Evolutionary conservation across 495 filamentous ascomycete genomes (phyloP), one percentile per base, ranked within the genome.

Genomic region (Daldinia concentrica): DNA sequence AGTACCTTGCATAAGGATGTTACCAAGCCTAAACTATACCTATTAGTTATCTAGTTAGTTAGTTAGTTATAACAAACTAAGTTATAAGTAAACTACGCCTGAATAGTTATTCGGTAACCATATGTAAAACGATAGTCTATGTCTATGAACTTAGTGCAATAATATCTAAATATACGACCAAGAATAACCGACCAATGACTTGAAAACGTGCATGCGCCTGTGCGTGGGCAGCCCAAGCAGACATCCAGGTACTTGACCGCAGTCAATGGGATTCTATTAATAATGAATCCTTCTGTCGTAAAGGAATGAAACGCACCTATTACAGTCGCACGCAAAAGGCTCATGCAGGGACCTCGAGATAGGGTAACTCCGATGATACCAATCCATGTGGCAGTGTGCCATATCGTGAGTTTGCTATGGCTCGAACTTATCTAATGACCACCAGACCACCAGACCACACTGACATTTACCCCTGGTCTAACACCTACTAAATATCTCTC

Each of bases 271-370:
- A 48, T 45, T 56, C 34, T 30, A 9, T 39, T 66, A n/a, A 22
- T 34, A 17, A 57, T 30, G 29, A 51, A 71, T 65, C 62, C 68
- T 66, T 45, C 41, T 43, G 9, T 30, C 22, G n/a, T 12, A 29
- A 17, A 69, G 39, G 36, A 45, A 66, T 62, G 51, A 66, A 66
- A 66, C 68, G 37, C 45, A 65, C 67, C 36, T 66, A 60, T 58
- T 37, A 58, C 54, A 58, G 14, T 59, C 14, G 57, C 5, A 29
- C 5, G 15, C 27, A n/a, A 54, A 43, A 26, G 41, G 45, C 15
- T 26, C 48, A 65, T 71, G 68, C 68, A 71, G 62, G 57, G 51
- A 51, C 68, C 17, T 56, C 14, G 32, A 15, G 48, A 34, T 30
- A 64, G 32, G 39, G 64, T 66, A 58, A 66, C 62, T 43, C 45